Conservation (phyloP, 1,139 yeast species). For the Taphrina betulina region DNA sequence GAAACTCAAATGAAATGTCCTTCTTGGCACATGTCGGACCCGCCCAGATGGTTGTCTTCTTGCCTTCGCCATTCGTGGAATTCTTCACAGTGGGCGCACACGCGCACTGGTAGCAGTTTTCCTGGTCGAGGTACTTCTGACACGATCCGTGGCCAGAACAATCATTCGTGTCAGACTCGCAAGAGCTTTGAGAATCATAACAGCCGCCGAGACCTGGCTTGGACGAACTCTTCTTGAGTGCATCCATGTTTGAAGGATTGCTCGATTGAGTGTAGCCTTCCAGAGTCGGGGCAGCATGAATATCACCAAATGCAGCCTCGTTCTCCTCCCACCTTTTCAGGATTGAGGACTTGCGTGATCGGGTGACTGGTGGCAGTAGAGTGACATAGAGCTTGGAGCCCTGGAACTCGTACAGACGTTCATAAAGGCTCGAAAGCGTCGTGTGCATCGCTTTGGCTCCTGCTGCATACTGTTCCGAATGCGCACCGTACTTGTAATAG, state of each 20-base stretch:
- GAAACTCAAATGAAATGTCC: slow-evolving; percentile 63
- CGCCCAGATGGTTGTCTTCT: slow-evolving; percentile 60
- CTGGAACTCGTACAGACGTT: slow-evolving; percentile 14
- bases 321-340: slow-evolving; percentile 32
- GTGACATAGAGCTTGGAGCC: slow-evolving; percentile 12
- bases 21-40: slow-evolving; percentile 64
- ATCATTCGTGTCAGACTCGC: slow-evolving; percentile 54
- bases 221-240: background rate
- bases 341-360: slow-evolving; percentile 2
- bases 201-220: slow-evolving; percentile 15
- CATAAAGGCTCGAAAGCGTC: slow-evolving; percentile 10
- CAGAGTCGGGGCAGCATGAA: slow-evolving; percentile 28
- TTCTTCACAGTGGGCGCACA: slow-evolving; percentile 55
- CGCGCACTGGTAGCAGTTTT: slow-evolving; percentile 53
- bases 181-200: slow-evolving; percentile 50
- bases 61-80: slow-evolving; percentile 43
- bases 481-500: slow-evolving; percentile 33
- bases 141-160: slow-evolving; percentile 69
- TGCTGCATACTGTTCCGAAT: slow-evolving; percentile 27
- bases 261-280: background rate
- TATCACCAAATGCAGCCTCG: slow-evolving; percentile 32
- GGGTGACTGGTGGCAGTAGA: slow-evolving; percentile 23
- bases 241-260: background rate
- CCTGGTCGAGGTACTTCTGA: slow-evolving; percentile 40
- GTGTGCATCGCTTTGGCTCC: slow-evolving; percentile 29